Evolutionary conservation across 768 basidiomycete species (phyloP), one percentile per base, ranked within the genome.

Genomic region (Rhizopogon salebrosus): DNA sequence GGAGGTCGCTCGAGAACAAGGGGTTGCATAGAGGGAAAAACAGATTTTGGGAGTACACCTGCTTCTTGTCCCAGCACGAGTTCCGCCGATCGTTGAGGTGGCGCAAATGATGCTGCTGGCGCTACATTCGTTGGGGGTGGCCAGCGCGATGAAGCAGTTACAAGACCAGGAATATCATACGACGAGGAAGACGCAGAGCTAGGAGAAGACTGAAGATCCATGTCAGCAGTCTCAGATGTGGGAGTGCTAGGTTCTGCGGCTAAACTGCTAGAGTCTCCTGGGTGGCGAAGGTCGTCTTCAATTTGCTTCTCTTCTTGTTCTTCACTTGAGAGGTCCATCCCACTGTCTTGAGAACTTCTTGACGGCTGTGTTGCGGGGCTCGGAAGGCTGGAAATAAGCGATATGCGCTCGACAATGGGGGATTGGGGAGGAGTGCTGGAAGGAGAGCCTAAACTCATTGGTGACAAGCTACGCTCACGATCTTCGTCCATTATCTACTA

Each of bases 361-460:
- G 55, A 16, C 31, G 52, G 57, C 13, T 54, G 52, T 10, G 29
- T 43, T 4, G 24, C 42, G 26, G 60, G 56, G 1, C 53, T 59
- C 9, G 42, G 51, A 7, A 51, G 41, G 6, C 42, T 49, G 29
- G 49, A 34, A 39, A 53, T 45, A 13, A 49, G 43, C 20, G 57
- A 41, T 27, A 34, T 46, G 37, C 14, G 55, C 1, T 49, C 37
- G n/a, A 6, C 48, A 27, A 53, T 34, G 5, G 60, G 64, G 4
- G 65, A 57, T 29, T 58, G 66, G 40, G 66, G 55, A 34, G 74
- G 72, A 9, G 72, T 73, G 54, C 70, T 74, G 16, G 69, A 57
- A 6, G 74, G 63, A 6, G 80, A 80, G 57, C 78, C 81, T 39
- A 84, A 71, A 51, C 84, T 84, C 81, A 83, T 83, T 1, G 80